Percentiles rank a stretch among this genome's conserved stretches.
Conservation (phyloP, 441 rosid genomes). For the Croton laevigatus region DNA sequence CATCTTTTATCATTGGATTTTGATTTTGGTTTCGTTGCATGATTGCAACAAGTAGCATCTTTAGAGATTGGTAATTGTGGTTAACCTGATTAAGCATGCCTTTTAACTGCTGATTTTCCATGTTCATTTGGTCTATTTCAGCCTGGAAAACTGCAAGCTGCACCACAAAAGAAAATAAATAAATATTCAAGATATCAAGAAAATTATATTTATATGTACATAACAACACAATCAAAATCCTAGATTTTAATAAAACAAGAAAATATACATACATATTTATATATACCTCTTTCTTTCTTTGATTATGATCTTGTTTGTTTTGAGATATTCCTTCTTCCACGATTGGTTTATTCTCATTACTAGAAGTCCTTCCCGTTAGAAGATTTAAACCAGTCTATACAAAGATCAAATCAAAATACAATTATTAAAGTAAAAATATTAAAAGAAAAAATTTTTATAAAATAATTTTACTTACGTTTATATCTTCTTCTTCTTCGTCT, state of each 20-base stretch:
- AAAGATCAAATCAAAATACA: neutral
- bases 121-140: constrained; percentile 47
- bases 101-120: constrained; percentile 59
- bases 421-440: neutral
- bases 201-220: neutral
- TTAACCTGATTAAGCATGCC: constrained; percentile 53
- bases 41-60: constrained; percentile 48
- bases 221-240: neutral
- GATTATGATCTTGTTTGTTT: constrained; percentile 37
- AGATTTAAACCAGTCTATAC: constrained; percentile 67
- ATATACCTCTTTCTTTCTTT: constrained; percentile 47
- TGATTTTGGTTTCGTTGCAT: constrained; percentile 30
- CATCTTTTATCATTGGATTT: neutral
- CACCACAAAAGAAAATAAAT: neutral
- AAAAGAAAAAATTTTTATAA: too few relatives aligned
- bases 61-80: constrained; percentile 48
- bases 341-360: constrained; percentile 55
- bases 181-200: neutral
- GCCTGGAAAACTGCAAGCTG: constrained; percentile 54
- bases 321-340: constrained; percentile 55
- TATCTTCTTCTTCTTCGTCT: neutral
- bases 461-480: constrained; percentile 10
- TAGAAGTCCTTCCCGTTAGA: constrained; percentile 36
- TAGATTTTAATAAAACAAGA: too few relatives aligned
- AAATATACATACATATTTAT: too few relatives aligned